Evolutionary conservation across 108 stramenopile species (phyloP).

Genomic region (Aurantiochytrium sp.): DNA sequence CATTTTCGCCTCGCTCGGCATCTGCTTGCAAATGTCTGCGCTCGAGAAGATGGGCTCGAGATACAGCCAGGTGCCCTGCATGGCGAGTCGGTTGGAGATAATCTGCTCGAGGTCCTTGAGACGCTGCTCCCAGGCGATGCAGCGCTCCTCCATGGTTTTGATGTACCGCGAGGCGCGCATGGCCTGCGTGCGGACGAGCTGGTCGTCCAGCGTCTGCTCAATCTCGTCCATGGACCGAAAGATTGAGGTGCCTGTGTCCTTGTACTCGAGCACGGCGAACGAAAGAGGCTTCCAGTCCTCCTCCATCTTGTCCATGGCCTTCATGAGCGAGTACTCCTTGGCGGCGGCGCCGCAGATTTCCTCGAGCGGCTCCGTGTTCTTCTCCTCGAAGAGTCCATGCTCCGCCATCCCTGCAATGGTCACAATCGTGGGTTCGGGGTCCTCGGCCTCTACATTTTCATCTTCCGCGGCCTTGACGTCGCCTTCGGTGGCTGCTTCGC

Average conservation of each 20-base stretch:
- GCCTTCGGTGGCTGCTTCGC: not conserved
- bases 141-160: constrained; percentile 6
- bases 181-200: constrained; percentile 21
- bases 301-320: constrained; percentile 37
- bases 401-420: constrained; percentile 17
- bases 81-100: not conserved
- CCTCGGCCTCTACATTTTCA: not conserved
- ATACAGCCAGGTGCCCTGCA: not conserved
- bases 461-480: not conserved
- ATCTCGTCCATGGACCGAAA: constrained; percentile 13
- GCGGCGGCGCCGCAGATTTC: constrained; percentile 37
- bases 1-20: not conserved
- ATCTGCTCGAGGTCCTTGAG: not conserved
- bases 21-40: not conserved
- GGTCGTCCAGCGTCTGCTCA: constrained; percentile 33
- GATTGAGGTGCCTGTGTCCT: constrained; percentile 39
- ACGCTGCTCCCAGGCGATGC: not conserved
- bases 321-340: constrained; percentile 39
- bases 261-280: constrained; percentile 2
- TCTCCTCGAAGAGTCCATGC: not conserved
- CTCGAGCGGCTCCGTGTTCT: constrained; percentile 5
- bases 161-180: constrained; percentile 13
- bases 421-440: not conserved
- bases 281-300: constrained; percentile 26
- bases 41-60: not conserved